Base-by-base conservation (phyloP, 139 green algal genomes). In the Tetradesmus lagerheimii region DNA sequence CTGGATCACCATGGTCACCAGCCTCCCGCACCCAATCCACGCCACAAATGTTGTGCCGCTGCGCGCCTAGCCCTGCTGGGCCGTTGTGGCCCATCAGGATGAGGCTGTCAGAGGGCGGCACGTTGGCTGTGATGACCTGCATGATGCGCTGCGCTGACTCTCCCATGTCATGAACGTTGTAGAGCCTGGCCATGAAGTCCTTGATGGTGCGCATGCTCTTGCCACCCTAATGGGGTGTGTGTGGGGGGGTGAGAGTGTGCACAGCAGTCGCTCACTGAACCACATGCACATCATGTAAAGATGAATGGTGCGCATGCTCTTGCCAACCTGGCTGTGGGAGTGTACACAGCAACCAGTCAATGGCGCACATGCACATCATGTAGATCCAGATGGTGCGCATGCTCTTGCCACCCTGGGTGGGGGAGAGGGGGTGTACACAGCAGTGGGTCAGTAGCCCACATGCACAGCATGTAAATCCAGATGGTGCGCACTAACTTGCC, bases 61-160 rank as follows among this genome's bases (percentile, higher is more conserved):
- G 71, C 16, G 4, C 57, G 4, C 95, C 95, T 34, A 97, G 91
- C 20, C 95, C 95, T 29, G 91, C 18, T 34, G 95, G 95, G 0
- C 95, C 95, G 90, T 97, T 97, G 92, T 97, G 95, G 25, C 83
- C 93, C 47, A 97, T 75, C 18, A 97, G 1, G 31, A 97, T 89
- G 3, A 92, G 41, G 0, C 86, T 25, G 88, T 93, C 81, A 38
- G 77, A 62, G 1, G n/a, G 39, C 18, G 87, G 89, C 0, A 89
- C 81, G 23, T 77, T 37, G 29, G 37, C 34, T 1, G 64, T n/a
- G 25, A 88, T 80, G 38, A 88, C 11, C 2, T 80, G 14, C 25
- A 88, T 11, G 4, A 87, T 53, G 15, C 64, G 41, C 23, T 80
- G 6, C 20, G 93, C 89, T 37, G 91, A 94, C 34, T 92, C 92